phyloP scores from a whole-genome alignment of 2,329 filamentous ascomycete genomes.

The Calonectria pauciramosa region DNA sequence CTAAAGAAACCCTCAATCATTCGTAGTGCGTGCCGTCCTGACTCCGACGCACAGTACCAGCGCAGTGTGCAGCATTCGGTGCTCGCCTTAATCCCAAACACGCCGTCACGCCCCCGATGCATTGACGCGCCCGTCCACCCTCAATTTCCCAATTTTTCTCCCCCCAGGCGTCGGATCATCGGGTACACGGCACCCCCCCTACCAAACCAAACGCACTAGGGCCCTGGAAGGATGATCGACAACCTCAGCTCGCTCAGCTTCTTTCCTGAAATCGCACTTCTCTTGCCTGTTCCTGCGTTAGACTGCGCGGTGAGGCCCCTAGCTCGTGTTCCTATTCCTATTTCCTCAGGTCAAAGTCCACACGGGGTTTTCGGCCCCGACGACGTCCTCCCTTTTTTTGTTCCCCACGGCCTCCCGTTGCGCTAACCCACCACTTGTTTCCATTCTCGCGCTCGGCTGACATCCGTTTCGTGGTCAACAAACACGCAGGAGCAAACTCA shows the following conservation, averaged over 20 bases:
- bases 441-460: neutral
- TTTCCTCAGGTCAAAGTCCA: constrained; percentile 6
- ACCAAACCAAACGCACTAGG: neutral
- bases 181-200: constrained; percentile 11
- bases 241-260: neutral
- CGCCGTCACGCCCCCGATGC: neutral
- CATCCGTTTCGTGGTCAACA: neutral
- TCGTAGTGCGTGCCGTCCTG: neutral
- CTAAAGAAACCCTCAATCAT: neutral
- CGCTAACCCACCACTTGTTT: neutral
- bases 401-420: neutral
- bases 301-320: neutral
- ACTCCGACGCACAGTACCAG: constrained; percentile 7
- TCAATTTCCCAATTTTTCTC: neutral
- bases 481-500: neutral
- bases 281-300: constrained; percentile 17
- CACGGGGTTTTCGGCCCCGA: neutral
- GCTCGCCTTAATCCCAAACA: constrained; percentile 14
- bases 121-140: neutral
- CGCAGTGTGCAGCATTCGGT: neutral
- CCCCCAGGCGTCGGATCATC: constrained; percentile 2
- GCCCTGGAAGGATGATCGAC: constrained; percentile 5
- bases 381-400: neutral
- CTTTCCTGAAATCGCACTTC: constrained; percentile 1
- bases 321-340: neutral